phyloP scores from a whole-genome alignment of 2,329 filamentous ascomycete species.

The Claviceps fusiformis region DNA sequence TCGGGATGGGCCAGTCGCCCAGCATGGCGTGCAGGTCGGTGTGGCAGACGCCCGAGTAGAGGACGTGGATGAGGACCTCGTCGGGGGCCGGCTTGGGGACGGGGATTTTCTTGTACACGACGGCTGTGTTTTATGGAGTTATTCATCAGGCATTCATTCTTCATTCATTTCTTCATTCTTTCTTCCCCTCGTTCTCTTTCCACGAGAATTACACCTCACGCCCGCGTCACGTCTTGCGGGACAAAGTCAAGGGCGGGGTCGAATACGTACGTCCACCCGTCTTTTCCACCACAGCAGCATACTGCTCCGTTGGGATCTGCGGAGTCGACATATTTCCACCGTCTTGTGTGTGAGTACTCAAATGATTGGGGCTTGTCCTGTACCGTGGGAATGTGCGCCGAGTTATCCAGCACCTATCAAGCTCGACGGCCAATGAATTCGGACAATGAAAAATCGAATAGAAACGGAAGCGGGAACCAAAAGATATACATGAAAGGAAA shows the following conservation, averaged over 20 bases:
- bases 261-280: constrained; percentile 50
- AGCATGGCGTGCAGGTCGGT: constrained; percentile 70
- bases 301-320: constrained; percentile 67
- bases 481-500: too few species aligned
- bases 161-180: constrained; percentile 1
- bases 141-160: too few species aligned
- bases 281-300: constrained; percentile 82
- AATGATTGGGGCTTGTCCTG: too few species aligned
- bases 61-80: constrained; percentile 85
- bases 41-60: constrained; percentile 83
- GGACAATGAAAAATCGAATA: too few species aligned
- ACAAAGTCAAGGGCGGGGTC: too few species aligned
- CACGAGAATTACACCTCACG: too few species aligned
- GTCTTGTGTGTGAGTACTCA: too few species aligned
- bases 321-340: constrained; percentile 11
- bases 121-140: constrained; percentile 25
- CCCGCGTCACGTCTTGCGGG: too few species aligned
- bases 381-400: too few species aligned
- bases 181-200: background rate
- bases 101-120: constrained; percentile 67
- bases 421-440: too few species aligned
- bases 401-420: too few species aligned
- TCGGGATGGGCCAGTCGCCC: constrained; percentile 77
- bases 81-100: constrained; percentile 71
- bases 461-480: too few species aligned